Conservation (phyloP, 345 rosid genomes). For the Euphorbia lathyris region DNA sequence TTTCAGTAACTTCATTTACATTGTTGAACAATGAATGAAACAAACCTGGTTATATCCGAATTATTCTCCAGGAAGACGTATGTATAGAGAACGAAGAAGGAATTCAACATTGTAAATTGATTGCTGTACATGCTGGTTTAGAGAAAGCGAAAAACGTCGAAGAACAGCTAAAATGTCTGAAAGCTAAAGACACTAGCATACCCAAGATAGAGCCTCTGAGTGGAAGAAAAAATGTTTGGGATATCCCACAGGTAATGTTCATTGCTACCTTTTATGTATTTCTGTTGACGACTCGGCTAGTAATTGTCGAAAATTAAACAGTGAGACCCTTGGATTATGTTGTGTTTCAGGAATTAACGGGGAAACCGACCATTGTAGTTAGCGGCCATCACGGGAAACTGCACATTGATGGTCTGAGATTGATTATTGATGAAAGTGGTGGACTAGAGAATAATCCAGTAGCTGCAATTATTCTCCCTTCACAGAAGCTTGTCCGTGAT, state of each 20-base stretch:
- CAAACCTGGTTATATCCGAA: constrained; percentile 8
- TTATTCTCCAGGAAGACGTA: constrained; percentile 57
- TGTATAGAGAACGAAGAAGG: constrained; percentile 50
- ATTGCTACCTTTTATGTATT: not conserved
- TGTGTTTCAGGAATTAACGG: constrained; percentile 37
- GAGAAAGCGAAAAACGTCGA: constrained; percentile 51
- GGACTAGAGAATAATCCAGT: constrained; percentile 61
- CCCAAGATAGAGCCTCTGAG: constrained; percentile 58
- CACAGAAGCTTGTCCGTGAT: constrained; percentile 59
- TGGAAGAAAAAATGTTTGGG: constrained; percentile 73
- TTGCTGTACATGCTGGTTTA: constrained; percentile 77
- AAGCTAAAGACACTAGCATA: constrained; percentile 54
- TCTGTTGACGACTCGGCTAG: too few relatives aligned
- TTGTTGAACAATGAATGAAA: not conserved
- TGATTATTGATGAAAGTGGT: constrained; percentile 86
- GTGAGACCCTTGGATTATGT: constrained; percentile 5
- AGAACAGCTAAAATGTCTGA: constrained; percentile 53
- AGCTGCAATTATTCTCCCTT: constrained; percentile 79
- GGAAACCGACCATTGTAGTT: constrained; percentile 51
- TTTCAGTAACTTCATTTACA: constrained; percentile 1
- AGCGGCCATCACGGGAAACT: constrained; percentile 89
- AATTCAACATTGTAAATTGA: constrained; percentile 54
- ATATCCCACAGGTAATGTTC: constrained; percentile 65
- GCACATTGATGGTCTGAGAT: constrained; percentile 66
- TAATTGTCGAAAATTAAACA: constrained; percentile 9